Base-by-base conservation (phyloP, 208 protist species). In the Herpetomonas samuelpessoai region DNA sequence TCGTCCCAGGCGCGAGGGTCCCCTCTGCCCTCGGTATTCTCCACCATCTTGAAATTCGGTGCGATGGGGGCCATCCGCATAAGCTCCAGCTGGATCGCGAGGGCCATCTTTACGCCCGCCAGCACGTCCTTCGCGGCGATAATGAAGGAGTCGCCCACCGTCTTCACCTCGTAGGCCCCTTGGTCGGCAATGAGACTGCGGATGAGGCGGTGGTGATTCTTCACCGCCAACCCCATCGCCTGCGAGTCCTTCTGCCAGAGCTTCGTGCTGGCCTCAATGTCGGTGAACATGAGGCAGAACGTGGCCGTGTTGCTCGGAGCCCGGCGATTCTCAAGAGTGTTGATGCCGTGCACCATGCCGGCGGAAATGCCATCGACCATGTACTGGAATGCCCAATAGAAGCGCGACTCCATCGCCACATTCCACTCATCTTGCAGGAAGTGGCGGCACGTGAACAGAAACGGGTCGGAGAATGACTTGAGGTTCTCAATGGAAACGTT, bases 161-260 rank as follows among this genome's bases (percentile, higher is more conserved):
- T 86, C 70, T 92, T 95, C 19, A 95, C 88, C 60, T 95, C 88
- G 47, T 91, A 88, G 14, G 80, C 92, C 25, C 70, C 64, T 49
- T 81, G 81, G 46, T 83, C 52, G 9, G 76, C 74, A 39, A 97
- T 86, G 16, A 83, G 57, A 14, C 55, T 67, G 7, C 86, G 84
- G 25, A 94, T 76, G 22, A 91, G 48, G 24, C 67, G 54, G 29
- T 92, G 76, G 57, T 97, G 82, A 9, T 81, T 72, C 61, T 88
- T 78, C 7, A 93, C 68, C 7, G 83, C 71, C 6, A 62, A 14
- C 45, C 57, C 61, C 88, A 94, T 97, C 25, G 67, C 51, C 53
- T 74, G 35, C 25, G 83, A 29, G 60, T 88, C 55, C 41, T 62
- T 77, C 54, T 79, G 67, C 87, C 91, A 97, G 63, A 95, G 68